Evolutionary conservation across 2,329 filamentous ascomycete genomes (phyloP).

Genomic region (Xylaria polymorpha): DNA sequence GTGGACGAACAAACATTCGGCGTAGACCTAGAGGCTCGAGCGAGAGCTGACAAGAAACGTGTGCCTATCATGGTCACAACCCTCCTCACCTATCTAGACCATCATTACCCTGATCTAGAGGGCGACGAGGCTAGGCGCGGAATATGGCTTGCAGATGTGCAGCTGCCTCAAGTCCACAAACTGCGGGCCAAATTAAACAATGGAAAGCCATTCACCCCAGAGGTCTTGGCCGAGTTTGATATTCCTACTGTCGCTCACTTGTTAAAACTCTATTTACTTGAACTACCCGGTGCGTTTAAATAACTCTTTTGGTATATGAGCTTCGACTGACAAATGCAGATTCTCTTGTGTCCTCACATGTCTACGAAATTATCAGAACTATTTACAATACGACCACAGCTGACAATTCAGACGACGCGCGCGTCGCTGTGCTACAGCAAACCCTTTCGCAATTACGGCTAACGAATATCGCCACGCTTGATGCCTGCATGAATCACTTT

Average conservation of each 20-base stretch:
- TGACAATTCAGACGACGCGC: slow-evolving; percentile 79
- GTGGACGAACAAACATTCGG: slow-evolving; percentile 98
- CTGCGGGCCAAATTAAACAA: slow-evolving; percentile 87
- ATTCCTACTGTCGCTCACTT: slow-evolving; percentile 93
- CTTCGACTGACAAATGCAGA: slow-evolving; percentile 65
- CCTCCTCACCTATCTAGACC: slow-evolving; percentile 93
- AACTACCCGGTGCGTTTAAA: slow-evolving; percentile 81
- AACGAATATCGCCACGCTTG: slow-evolving; percentile 98
- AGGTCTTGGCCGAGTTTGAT: slow-evolving; percentile 87
- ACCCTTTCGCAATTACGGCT: slow-evolving; percentile 94
- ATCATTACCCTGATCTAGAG: slow-evolving; percentile 96
- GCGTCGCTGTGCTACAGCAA: slow-evolving; percentile 92
- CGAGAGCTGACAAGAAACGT: slow-evolving; percentile 92
- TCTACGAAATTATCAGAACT: slow-evolving; percentile 98
- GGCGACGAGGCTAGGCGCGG: slow-evolving; percentile 91
- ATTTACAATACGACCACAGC: slow-evolving; percentile 88
- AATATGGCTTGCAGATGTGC: slow-evolving; percentile 95
- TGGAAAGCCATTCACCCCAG: slow-evolving; percentile 80
- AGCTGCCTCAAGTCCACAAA: slow-evolving; percentile 84
- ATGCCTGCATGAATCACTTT: slow-evolving; percentile 98
- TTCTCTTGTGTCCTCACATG: slow-evolving; percentile 96
- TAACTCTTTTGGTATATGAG: not conserved
- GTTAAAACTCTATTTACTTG: slow-evolving; percentile 92
- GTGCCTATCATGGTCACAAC: slow-evolving; percentile 93
- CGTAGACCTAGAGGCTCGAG: slow-evolving; percentile 95